These are phyloP conservation scores for Aureobasidium namibiae DNA, from an alignment of 2,329 filamentous ascomycete genomes.

Conservation along the genomic window DNA sequence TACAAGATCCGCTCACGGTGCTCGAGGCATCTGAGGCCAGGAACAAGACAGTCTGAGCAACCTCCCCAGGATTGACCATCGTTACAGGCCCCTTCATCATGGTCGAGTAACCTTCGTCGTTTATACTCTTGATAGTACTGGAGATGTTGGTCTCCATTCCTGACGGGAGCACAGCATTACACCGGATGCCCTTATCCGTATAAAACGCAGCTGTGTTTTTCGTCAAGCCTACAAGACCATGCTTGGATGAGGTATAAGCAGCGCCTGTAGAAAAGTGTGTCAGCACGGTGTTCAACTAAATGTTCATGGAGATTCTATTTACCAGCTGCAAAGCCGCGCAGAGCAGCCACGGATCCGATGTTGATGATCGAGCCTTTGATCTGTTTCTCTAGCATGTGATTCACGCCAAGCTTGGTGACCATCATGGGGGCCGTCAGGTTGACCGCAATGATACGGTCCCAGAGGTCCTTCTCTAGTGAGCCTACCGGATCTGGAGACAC, in stretches of 20 bases:
- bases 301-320: conserved; percentile 18
- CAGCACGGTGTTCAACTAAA: background rate
- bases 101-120: conserved; percentile 23
- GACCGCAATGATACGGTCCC: conserved; percentile 47
- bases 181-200: conserved; percentile 45
- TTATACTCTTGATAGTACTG: conserved; percentile 27
- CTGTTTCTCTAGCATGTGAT: conserved; percentile 38
- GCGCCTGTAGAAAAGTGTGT: conserved; percentile 27
- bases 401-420: conserved; percentile 44
- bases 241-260: conserved; percentile 48
- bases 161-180: conserved; percentile 43
- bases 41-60: conserved; percentile 27
- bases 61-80: conserved; percentile 21
- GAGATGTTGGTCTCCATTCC: conserved; percentile 50
- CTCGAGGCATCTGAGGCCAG: conserved; percentile 26
- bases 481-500: conserved; percentile 33
- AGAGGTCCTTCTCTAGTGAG: conserved; percentile 36
- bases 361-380: conserved; percentile 45
- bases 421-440: conserved; percentile 51
- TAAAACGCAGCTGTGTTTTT: conserved; percentile 53
- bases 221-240: conserved; percentile 46
- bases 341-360: conserved; percentile 41
- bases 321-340: conserved; percentile 36
- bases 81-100: conserved; percentile 17
- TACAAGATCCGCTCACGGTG: conserved; percentile 26